These are phyloP conservation scores for Delonix regia DNA, from an alignment of 306 rosid genomes.

Conservation along the genomic window DNA sequence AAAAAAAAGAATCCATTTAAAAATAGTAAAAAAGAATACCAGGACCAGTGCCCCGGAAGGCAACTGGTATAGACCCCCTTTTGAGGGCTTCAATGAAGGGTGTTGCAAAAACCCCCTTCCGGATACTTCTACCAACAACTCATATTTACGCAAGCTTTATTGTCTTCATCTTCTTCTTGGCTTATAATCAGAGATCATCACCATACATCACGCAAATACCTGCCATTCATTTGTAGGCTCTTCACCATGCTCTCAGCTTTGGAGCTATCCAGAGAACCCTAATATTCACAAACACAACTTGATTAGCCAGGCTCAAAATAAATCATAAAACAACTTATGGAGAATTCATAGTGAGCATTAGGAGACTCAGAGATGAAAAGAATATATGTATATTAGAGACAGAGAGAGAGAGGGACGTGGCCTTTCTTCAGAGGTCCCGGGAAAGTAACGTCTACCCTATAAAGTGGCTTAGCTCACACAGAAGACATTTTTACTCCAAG, in stretches of 20 bases:
- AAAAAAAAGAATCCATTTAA: slow-evolving; percentile 57
- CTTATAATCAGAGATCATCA: slow-evolving; percentile 34
- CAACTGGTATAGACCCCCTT: slow-evolving; percentile 39
- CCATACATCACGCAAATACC: slow-evolving; percentile 98
- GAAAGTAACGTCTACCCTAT: background rate
- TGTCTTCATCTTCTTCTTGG: background rate
- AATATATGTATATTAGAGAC: too few relatives aligned
- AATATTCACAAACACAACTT: slow-evolving; percentile 35
- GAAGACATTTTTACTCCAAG: background rate
- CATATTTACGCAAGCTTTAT: slow-evolving; percentile 23
- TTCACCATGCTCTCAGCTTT: slow-evolving; percentile 94
- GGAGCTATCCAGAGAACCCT: slow-evolving; percentile 91
- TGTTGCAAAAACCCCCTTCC: slow-evolving; percentile 35
- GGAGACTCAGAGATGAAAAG: background rate
- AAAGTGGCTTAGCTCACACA: background rate
- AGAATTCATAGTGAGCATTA: slow-evolving; percentile 5
- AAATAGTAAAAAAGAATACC: slow-evolving; percentile 59
- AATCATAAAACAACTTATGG: background rate
- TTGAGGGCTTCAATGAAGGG: slow-evolving; percentile 48
- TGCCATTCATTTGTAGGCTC: slow-evolving; percentile 83
- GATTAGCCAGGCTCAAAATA: slow-evolving; percentile 27
- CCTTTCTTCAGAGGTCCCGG: background rate
- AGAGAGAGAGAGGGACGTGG: background rate
- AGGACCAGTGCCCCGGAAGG: slow-evolving; percentile 33
- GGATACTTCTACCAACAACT: slow-evolving; percentile 36